Percentiles rank a stretch among this genome's conserved stretches.
These are phyloP conservation scores for Amniculicola lignicola DNA, from an alignment of 495 filamentous ascomycete genomes.

Conservation along the genomic window DNA sequence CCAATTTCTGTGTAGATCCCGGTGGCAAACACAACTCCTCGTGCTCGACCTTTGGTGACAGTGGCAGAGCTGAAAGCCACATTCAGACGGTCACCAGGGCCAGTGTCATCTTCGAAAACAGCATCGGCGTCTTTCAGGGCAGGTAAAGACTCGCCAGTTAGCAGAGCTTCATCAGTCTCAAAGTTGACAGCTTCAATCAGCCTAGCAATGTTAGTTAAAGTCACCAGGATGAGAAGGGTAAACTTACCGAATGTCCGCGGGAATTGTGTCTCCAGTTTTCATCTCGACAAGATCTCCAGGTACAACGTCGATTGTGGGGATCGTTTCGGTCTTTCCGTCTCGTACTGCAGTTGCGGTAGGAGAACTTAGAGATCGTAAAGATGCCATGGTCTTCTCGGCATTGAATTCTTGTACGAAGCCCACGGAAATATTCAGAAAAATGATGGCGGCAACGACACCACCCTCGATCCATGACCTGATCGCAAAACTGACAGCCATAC, in stretches of 20 bases:
- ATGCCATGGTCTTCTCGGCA: slow-evolving; percentile 84
- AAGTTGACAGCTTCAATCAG: slow-evolving; percentile 68
- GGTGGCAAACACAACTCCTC: slow-evolving; percentile 66
- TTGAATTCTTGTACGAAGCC: slow-evolving; percentile 81
- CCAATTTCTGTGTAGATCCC: slow-evolving; percentile 73
- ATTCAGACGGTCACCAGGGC: slow-evolving; percentile 67
- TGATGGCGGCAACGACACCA: slow-evolving; percentile 76
- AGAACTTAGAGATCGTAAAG: slow-evolving; percentile 70
- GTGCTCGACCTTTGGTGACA: slow-evolving; percentile 66
- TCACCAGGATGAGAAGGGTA: not conserved
- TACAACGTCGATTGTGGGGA: slow-evolving; percentile 70
- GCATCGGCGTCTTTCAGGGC: slow-evolving; percentile 52
- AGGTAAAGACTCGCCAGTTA: slow-evolving; percentile 76
- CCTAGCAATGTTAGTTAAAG: slow-evolving; percentile 13
- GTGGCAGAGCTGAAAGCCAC: slow-evolving; percentile 70
- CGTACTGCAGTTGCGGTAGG: slow-evolving; percentile 75
- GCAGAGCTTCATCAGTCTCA: slow-evolving; percentile 68
- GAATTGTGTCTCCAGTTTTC: slow-evolving; percentile 67
- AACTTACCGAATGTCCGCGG: slow-evolving; percentile 58
- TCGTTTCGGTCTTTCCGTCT: slow-evolving; percentile 60
- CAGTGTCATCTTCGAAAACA: slow-evolving; percentile 46
- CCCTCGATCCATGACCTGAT: slow-evolving; percentile 80
- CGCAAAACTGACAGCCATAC: slow-evolving; percentile 78
- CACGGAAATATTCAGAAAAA: slow-evolving; percentile 72
- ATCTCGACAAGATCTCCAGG: slow-evolving; percentile 77